phyloP scores from a whole-genome alignment of 495 filamentous ascomycete species.

The Schizothecium vesticola region DNA sequence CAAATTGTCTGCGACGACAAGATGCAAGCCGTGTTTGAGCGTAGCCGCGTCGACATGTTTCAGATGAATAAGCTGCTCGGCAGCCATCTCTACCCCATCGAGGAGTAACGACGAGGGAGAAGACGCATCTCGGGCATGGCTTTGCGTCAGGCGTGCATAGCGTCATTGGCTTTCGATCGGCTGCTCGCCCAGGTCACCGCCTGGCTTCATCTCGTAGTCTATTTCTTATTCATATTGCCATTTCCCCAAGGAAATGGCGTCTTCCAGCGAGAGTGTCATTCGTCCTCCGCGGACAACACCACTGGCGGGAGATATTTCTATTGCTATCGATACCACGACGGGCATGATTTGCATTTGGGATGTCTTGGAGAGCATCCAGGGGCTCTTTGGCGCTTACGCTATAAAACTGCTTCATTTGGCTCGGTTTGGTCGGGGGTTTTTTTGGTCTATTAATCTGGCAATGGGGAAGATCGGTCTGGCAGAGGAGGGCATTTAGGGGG shows the following conservation, averaged over 20 bases:
- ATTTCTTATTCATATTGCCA: not conserved
- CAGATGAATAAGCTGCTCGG: conserved; percentile 76
- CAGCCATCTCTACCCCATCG: conserved; percentile 51
- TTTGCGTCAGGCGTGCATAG: conserved; percentile 21
- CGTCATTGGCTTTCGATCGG: conserved; percentile 16
- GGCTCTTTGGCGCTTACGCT: not conserved
- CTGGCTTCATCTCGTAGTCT: not conserved
- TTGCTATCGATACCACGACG: not conserved
- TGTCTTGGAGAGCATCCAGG: not conserved
- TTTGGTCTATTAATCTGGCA: not conserved
- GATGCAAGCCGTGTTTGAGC: conserved; percentile 85
- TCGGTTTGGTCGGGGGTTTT: not conserved
- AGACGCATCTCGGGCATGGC: not conserved
- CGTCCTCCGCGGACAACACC: not conserved
- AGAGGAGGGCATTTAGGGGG: not conserved
- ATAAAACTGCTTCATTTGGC: not conserved
- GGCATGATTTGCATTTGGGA: conserved; percentile 10
- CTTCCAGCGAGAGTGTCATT: not conserved
- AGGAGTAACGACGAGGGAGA: conserved; percentile 28
- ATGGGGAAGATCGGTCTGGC: not conserved
- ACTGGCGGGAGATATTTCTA: not conserved
- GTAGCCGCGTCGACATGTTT: conserved; percentile 93
- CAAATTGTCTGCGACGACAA: conserved; percentile 89
- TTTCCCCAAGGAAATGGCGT: not conserved
- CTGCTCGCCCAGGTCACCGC: not conserved